Evolutionary conservation across 257 asterid species (phyloP).

Genomic region (Solanum sejunctum): DNA sequence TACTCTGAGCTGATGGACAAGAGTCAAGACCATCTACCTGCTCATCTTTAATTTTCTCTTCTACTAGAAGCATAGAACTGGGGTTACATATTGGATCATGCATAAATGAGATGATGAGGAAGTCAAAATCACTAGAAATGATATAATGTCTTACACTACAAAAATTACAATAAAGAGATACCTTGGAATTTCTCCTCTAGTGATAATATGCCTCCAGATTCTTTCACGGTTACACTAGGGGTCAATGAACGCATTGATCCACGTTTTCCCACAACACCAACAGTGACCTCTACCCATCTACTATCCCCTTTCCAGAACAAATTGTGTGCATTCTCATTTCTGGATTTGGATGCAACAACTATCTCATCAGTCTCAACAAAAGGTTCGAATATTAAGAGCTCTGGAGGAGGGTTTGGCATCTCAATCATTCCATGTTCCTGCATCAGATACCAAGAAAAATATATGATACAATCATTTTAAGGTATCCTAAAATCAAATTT

Average conservation of each 20-base stretch:
- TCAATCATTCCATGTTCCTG: conserved; percentile 78
- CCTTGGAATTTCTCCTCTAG: conserved; percentile 94
- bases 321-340: conserved; percentile 29
- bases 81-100: not conserved
- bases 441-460: not conserved
- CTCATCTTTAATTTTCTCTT: not conserved
- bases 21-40: not conserved
- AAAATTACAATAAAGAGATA: conserved; percentile 3
- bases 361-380: conserved; percentile 79
- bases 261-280: conserved; percentile 66
- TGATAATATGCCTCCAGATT: conserved; percentile 74
- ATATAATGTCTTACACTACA: not conserved
- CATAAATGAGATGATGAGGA: not conserved
- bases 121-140: not conserved
- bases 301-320: conserved; percentile 70
- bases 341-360: conserved; percentile 33
- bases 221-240: conserved; percentile 87
- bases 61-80: not conserved
- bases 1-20: not conserved
- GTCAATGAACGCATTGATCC: conserved; percentile 74
- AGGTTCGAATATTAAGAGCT: conserved; percentile 72
- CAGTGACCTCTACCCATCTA: conserved; percentile 91
- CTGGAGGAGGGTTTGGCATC: conserved; percentile 82
- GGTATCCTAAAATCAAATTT: not conserved
- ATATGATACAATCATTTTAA: not conserved